These are phyloP conservation scores for Skeletonema marinoi DNA, from an alignment of 108 stramenopile genomes.

Conservation along the genomic window DNA sequence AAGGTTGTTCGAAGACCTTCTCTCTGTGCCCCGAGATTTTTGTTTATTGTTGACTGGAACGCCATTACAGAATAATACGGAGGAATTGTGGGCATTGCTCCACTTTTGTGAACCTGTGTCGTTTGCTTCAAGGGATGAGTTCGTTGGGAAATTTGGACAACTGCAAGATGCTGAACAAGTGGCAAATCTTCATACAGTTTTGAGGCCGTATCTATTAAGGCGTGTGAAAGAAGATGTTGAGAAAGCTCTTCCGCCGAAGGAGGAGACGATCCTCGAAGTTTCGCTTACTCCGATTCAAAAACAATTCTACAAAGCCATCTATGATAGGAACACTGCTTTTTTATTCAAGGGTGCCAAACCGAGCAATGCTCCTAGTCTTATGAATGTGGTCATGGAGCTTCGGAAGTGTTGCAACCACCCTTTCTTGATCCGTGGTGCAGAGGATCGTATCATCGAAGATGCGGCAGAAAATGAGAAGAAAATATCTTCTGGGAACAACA, in stretches of 20 bases:
- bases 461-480: constrained; percentile 57
- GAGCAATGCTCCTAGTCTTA: constrained; percentile 86
- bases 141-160: constrained; percentile 84
- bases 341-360: constrained; percentile 82
- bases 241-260: constrained; percentile 94
- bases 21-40: constrained; percentile 78
- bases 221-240: constrained; percentile 98
- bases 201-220: constrained; percentile 94
- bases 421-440: constrained; percentile 84
- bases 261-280: constrained; percentile 97
- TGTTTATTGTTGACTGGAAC: constrained; percentile 96
- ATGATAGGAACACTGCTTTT: constrained; percentile 93
- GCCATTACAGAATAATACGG: constrained; percentile 96
- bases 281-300: constrained; percentile 95
- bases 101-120: constrained; percentile 77
- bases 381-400: constrained; percentile 99
- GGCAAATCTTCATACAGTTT: constrained; percentile 84
- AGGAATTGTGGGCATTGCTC: constrained; percentile 94
- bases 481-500: neutral
- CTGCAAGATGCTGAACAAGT: constrained; percentile 87
- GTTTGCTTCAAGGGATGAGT: constrained; percentile 78
- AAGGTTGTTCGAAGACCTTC: constrained; percentile 75
- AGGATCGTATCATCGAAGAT: constrained; percentile 82
- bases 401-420: constrained; percentile 97
- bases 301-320: constrained; percentile 96